Conservation (phyloP, 805 yeast species). For the Kregervanrija delftensis region DNA sequence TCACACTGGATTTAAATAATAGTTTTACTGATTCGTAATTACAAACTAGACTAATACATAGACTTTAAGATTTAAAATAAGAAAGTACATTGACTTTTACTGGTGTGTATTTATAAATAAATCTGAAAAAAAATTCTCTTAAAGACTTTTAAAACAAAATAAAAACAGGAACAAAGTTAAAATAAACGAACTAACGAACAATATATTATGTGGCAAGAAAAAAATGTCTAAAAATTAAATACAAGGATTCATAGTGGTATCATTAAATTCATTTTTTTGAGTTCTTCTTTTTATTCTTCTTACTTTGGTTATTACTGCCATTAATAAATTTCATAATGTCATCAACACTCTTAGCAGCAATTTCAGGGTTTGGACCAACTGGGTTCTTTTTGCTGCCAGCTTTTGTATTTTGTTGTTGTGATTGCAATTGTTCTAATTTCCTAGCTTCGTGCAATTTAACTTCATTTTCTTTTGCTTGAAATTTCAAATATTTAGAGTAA, state of each 20-base stretch:
- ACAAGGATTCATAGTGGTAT: background rate
- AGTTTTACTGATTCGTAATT: too few relatives aligned
- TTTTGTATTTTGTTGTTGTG: conserved; percentile 17
- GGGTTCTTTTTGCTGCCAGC: conserved; percentile 27
- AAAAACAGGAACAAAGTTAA: too few relatives aligned
- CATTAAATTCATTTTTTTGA: conserved; percentile 13
- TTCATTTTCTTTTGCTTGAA: conserved; percentile 15
- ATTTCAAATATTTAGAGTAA: conserved; percentile 31
- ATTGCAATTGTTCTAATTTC: conserved; percentile 12
- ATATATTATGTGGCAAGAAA: background rate
- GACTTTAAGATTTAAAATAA: too few relatives aligned
- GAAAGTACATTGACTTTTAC: too few relatives aligned
- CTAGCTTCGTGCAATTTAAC: conserved; percentile 18
- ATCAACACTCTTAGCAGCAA: conserved; percentile 61
- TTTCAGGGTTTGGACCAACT: conserved; percentile 39
- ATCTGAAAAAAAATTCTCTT: too few relatives aligned
- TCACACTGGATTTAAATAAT: too few relatives aligned
- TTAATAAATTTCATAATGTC: conserved; percentile 68
- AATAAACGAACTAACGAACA: background rate
- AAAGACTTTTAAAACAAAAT: too few relatives aligned
- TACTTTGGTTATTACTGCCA: conserved; percentile 34
- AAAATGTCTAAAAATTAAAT: conserved; percentile 4
- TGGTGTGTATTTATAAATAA: too few relatives aligned
- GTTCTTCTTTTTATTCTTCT: conserved; percentile 24
- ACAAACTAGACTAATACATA: too few relatives aligned